A percentile compares a stretch with the other conserved stretches of the same genome.
These are phyloP conservation scores for Polytrichum formosum DNA, from an alignment of 225 moss, liverwort and hornwort species.

Conservation along the genomic window DNA sequence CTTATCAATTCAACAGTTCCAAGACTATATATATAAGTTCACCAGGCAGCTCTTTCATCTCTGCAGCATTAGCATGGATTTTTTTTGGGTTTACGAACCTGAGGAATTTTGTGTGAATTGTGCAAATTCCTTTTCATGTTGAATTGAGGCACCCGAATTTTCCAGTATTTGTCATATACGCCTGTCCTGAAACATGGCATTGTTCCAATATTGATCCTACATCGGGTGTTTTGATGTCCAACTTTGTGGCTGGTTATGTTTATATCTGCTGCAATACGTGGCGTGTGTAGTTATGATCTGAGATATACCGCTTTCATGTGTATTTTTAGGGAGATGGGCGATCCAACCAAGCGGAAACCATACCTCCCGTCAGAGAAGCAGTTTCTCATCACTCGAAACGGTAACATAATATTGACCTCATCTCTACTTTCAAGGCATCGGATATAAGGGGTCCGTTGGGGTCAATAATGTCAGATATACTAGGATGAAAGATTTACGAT, in stretches of 20 bases:
- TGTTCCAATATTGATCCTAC: neutral
- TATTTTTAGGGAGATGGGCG: conserved; percentile 84
- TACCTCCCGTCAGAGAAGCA: conserved; percentile 97
- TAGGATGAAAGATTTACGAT: neutral
- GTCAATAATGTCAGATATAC: neutral
- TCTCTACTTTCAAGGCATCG: neutral
- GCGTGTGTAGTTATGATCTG: conserved; percentile 2
- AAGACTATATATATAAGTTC: no score
- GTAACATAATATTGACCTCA: conserved; percentile 38
- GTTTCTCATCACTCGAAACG: conserved; percentile 96
- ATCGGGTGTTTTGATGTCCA: neutral
- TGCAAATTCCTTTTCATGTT: no score
- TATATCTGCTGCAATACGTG: no score
- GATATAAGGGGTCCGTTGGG: conserved; percentile 8
- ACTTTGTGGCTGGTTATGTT: neutral
- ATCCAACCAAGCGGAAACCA: conserved; percentile 81
- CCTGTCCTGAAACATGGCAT: neutral
- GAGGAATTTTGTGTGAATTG: no score
- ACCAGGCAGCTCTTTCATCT: no score
- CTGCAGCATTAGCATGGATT: no score
- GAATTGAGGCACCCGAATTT: no score
- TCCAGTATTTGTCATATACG: no score
- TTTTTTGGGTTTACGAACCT: no score
- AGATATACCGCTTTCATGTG: no score
- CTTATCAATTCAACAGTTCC: no score